Percentiles rank a stretch among this genome's conserved stretches.
Evolutionary conservation across 2,329 filamentous ascomycete genomes (phyloP).

Genomic region (Colletotrichum acutatum): DNA sequence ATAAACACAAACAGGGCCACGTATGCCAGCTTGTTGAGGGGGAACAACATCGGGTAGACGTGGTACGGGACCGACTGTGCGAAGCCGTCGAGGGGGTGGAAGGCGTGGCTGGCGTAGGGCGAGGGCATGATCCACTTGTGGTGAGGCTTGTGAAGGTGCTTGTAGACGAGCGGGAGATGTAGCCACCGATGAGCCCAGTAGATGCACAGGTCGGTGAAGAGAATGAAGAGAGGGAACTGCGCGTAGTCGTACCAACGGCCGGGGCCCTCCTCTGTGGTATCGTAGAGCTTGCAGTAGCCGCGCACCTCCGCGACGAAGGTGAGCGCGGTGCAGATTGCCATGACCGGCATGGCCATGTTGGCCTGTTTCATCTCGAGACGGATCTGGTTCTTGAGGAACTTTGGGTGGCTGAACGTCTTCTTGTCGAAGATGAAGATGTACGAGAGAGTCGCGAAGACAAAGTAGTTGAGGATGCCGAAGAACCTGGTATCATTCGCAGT

Average conservation of each 20-base stretch:
- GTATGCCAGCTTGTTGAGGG: constrained; percentile 90
- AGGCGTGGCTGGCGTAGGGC: constrained; percentile 90
- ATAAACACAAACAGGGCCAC: constrained; percentile 89
- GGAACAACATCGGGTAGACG: constrained; percentile 91
- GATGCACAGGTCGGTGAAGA: constrained; percentile 90
- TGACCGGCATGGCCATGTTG: constrained; percentile 79
- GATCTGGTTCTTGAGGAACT: constrained; percentile 95
- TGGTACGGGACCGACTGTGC: constrained; percentile 92
- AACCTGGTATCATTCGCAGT: constrained; percentile 65
- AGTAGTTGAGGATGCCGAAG: constrained; percentile 88
- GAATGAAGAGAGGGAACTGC: constrained; percentile 89
- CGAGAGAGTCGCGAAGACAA: constrained; percentile 82
- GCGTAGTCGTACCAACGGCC: constrained; percentile 81
- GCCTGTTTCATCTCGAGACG: constrained; percentile 86
- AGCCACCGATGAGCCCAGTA: constrained; percentile 92
- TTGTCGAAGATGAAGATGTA: constrained; percentile 95
- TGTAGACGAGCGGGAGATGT: constrained; percentile 86
- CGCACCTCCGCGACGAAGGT: constrained; percentile 86
- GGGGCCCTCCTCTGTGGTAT: constrained; percentile 78
- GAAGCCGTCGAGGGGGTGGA: constrained; percentile 94
- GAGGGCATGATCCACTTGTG: constrained; percentile 99
- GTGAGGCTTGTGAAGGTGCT: constrained; percentile 92
- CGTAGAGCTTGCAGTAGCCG: constrained; percentile 89
- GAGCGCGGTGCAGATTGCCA: constrained; percentile 83
- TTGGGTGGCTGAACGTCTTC: constrained; percentile 86